A percentile compares a stretch with the other conserved stretches of the same genome.
phyloP scores from a whole-genome alignment of 352 stramenopile species.

The Phytophthora boehmeriae region DNA sequence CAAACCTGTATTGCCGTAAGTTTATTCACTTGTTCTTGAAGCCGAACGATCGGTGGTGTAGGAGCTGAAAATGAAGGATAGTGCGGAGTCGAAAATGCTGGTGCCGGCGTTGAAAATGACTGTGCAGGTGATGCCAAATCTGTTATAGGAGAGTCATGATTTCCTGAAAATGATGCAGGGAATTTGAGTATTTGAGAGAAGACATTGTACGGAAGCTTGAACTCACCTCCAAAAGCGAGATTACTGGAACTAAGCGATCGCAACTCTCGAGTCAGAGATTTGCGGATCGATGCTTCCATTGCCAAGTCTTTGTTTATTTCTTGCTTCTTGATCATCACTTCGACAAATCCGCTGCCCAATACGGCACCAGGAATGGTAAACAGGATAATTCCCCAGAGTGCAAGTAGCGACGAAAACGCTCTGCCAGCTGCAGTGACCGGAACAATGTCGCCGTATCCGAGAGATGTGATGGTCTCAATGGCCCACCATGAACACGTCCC shows the following conservation, averaged over 20 bases:
- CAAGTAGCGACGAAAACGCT: slow-evolving; percentile 76
- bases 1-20: slow-evolving; percentile 61
- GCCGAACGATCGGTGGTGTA: slow-evolving; percentile 18
- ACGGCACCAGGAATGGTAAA: slow-evolving; percentile 87
- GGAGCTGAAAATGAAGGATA: slow-evolving; percentile 25
- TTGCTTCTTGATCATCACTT: slow-evolving; percentile 86
- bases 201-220: neutral
- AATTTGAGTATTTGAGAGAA: slow-evolving; percentile 2
- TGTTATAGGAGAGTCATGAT: slow-evolving; percentile 38
- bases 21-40: slow-evolving; percentile 65
- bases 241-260: slow-evolving; percentile 54
- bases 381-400: slow-evolving; percentile 86
- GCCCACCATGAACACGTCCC: slow-evolving; percentile 80
- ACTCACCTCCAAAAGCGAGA: slow-evolving; percentile 32
- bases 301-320: slow-evolving; percentile 49
- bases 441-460: slow-evolving; percentile 89
- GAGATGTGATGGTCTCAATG: slow-evolving; percentile 85
- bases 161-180: slow-evolving; percentile 3
- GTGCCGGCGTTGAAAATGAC: slow-evolving; percentile 26
- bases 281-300: slow-evolving; percentile 58
- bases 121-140: slow-evolving; percentile 30
- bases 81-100: slow-evolving; percentile 24
- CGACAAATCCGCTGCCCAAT: slow-evolving; percentile 80
- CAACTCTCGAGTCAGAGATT: slow-evolving; percentile 56
- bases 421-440: slow-evolving; percentile 68